A percentile compares a stretch with the other conserved stretches of the same genome.
Evolutionary conservation across 441 rosid species (phyloP).

Genomic region (Brassica balearica): DNA sequence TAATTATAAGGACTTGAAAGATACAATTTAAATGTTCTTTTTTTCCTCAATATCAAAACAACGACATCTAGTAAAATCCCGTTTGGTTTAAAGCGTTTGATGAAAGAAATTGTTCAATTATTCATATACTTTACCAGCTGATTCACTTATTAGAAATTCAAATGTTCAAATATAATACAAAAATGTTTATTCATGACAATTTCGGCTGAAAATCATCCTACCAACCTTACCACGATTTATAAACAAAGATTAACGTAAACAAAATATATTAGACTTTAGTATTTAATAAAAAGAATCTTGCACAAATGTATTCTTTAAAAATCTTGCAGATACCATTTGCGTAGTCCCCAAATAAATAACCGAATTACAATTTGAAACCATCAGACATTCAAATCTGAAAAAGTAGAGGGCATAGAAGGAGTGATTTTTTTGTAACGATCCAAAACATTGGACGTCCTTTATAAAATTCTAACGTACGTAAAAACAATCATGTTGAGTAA

Average conservation of each 20-base stretch:
- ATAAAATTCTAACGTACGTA: background rate
- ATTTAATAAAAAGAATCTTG: background rate
- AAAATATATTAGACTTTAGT: too few relatives aligned
- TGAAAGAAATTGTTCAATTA: background rate
- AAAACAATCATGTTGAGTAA: slow-evolving; percentile 6
- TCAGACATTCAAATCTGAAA: background rate
- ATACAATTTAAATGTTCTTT: background rate
- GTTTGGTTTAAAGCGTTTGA: background rate
- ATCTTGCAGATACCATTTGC: too few relatives aligned
- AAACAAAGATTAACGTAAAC: too few relatives aligned
- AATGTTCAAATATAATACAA: too few relatives aligned
- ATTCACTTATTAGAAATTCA: background rate
- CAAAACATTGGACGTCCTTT: background rate
- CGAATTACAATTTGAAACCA: too few relatives aligned
- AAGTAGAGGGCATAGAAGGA: background rate
- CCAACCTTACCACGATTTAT: background rate
- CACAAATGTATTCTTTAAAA: too few relatives aligned
- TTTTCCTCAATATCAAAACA: background rate
- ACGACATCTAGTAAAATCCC: background rate
- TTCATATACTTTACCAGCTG: background rate
- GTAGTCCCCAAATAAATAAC: too few relatives aligned
- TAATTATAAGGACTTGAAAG: background rate
- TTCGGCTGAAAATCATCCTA: background rate
- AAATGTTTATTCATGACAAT: background rate
- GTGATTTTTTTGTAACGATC: background rate